Percentiles rank a stretch among this genome's conserved stretches.
Conservation (phyloP, 768 basidiomycete species). For the Leccinum sublutescens region DNA sequence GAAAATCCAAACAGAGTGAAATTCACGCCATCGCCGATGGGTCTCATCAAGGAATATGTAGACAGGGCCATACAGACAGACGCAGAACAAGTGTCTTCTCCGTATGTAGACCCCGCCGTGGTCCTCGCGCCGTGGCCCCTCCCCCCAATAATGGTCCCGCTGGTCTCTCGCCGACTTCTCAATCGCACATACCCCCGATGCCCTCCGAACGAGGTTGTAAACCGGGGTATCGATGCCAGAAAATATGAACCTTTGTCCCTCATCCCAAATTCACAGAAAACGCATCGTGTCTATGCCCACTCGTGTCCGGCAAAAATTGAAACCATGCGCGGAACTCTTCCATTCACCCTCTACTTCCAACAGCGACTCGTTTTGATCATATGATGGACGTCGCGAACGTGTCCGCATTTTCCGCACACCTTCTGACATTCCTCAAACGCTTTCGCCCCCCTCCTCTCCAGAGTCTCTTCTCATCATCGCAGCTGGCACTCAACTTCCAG, state of each 20-base stretch:
- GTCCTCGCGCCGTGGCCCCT: slow-evolving; percentile 18
- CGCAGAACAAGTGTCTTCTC: slow-evolving; percentile 3
- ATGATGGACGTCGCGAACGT: slow-evolving; percentile 28
- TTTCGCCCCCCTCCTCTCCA: slow-evolving; percentile 69
- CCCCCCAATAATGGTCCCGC: slow-evolving; percentile 13
- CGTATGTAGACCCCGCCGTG: slow-evolving; percentile 27
- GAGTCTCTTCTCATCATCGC: slow-evolving; percentile 66
- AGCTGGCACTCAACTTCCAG: slow-evolving; percentile 48
- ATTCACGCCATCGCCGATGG: slow-evolving; percentile 18
- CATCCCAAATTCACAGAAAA: slow-evolving; percentile 14
- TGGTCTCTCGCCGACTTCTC: slow-evolving; percentile 25
- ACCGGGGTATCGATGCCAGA: slow-evolving; percentile 57
- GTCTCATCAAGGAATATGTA: slow-evolving; percentile 33
- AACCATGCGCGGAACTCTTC: slow-evolving; percentile 31
- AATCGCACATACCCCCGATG: slow-evolving; percentile 32
- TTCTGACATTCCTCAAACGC: slow-evolving; percentile 53
- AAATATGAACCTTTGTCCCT: slow-evolving; percentile 24
- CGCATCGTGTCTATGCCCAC: slow-evolving; percentile 57
- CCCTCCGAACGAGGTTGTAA: slow-evolving; percentile 9
- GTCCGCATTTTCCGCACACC: slow-evolving; percentile 31
- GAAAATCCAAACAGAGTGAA: no score
- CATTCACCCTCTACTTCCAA: slow-evolving; percentile 29
- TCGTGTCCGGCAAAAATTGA: slow-evolving; percentile 30
- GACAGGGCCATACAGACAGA: slow-evolving; percentile 41
- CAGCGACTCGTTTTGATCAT: slow-evolving; percentile 37